Conservation (phyloP, 1,284 basidiomycete species). For the Cryptococcus maquisensis region DNA sequence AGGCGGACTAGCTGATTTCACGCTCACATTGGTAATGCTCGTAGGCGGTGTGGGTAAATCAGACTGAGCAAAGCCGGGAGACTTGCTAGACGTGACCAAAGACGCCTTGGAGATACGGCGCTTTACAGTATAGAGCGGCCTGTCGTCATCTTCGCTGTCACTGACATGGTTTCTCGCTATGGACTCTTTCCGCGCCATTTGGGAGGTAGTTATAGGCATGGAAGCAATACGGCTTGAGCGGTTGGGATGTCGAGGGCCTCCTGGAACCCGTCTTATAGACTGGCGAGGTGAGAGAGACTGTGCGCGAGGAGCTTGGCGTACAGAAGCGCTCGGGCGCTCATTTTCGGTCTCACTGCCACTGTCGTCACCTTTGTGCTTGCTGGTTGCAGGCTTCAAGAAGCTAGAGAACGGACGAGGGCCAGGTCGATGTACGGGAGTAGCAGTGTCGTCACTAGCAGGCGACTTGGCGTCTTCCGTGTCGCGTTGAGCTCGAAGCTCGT, state of each 20-base stretch:
- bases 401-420: constrained; percentile 1
- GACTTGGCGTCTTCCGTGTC: constrained; percentile 1
- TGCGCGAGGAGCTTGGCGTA: neutral
- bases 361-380: constrained; percentile 9
- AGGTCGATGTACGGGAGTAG: neutral
- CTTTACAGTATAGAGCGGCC: constrained; percentile 11
- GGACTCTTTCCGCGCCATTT: neutral
- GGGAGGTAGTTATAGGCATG: neutral
- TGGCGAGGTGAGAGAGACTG: neutral
- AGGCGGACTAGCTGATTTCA: neutral
- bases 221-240: constrained; percentile 4
- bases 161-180: neutral
- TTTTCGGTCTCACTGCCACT: constrained; percentile 10
- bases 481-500: neutral
- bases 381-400: neutral
- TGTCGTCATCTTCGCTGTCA: constrained; percentile 13
- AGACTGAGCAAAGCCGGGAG: neutral
- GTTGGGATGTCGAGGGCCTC: constrained; percentile 6
- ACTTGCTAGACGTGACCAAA: neutral
- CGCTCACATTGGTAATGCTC: neutral
- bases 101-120: constrained; percentile 8
- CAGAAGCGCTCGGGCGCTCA: neutral
- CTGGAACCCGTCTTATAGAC: neutral
- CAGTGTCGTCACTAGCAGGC: constrained; percentile 2
- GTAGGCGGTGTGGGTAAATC: neutral